These are phyloP conservation scores for Fusarium dlaminii DNA, from an alignment of 2,329 filamentous ascomycete species.

Conservation along the genomic window DNA sequence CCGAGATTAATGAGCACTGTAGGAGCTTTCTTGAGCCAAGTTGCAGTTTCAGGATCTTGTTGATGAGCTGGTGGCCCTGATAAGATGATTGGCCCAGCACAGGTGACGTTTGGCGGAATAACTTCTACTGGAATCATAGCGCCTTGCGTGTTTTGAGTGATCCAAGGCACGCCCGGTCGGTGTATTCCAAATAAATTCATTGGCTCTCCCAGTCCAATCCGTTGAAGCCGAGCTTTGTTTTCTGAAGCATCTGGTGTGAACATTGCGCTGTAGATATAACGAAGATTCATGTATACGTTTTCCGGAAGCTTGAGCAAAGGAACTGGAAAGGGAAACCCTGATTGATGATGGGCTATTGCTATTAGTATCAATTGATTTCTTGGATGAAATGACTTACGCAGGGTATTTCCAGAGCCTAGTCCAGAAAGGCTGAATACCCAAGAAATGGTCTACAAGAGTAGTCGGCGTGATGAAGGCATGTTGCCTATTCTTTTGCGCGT, in stretches of 20 bases:
- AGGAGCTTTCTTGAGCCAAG: slow-evolving; percentile 53
- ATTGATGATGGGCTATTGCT: slow-evolving; percentile 50
- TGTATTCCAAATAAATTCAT: slow-evolving; percentile 39
- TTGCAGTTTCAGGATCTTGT: slow-evolving; percentile 53
- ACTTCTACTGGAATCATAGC: slow-evolving; percentile 23
- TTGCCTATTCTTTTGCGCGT: neutral
- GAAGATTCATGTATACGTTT: slow-evolving; percentile 47
- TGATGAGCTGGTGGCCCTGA: slow-evolving; percentile 48
- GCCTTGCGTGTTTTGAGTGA: slow-evolving; percentile 39
- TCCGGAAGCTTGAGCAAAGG: slow-evolving; percentile 48
- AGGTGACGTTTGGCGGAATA: slow-evolving; percentile 37
- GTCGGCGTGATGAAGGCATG: slow-evolving; percentile 5
- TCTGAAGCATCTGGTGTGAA: slow-evolving; percentile 39
- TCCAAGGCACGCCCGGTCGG: slow-evolving; percentile 42
- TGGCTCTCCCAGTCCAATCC: slow-evolving; percentile 31
- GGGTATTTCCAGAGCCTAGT: slow-evolving; percentile 39
- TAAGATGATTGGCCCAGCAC: slow-evolving; percentile 57
- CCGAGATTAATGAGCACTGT: slow-evolving; percentile 61
- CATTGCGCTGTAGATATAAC: slow-evolving; percentile 44
- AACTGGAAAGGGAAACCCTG: slow-evolving; percentile 56
- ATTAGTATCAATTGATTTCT: neutral
- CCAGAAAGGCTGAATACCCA: slow-evolving; percentile 20
- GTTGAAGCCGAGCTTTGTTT: slow-evolving; percentile 34
- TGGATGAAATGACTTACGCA: slow-evolving; percentile 1
- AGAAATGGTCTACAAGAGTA: slow-evolving; percentile 22